Evolutionary conservation across 176 grass and related monocot species (phyloP), one percentile per base, ranked within the genome.

Genomic region (Oryza coarctata): DNA sequence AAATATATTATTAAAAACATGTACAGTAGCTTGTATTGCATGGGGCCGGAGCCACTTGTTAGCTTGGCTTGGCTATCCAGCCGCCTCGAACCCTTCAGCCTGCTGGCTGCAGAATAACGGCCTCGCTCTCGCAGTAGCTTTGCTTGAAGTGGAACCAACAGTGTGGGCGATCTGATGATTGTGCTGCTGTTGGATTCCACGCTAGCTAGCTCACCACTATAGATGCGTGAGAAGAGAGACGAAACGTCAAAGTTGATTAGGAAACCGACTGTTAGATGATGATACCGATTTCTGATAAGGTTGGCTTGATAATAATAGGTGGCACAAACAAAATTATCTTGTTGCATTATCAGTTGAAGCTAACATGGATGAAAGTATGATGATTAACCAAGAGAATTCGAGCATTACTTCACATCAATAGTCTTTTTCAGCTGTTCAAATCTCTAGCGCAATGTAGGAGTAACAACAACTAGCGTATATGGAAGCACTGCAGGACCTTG

Each of bases 101-200:
- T 45, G 45, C 49, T 20, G 18, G 18, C 49, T 52, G 49, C 7
- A 55, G 50, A n/a, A 29, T 63, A 28, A 61, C 63, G 76, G 32
- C 28, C 79, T 11, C 14, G 22, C 67, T 17, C 33, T 35, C 15
- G 1, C 2, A 27, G 9, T 31, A 14, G 50, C 57, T 83, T 83
- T 34, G 26, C 80, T 71, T 81, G 40, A 28, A 69, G 30, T 63
- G 65, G 67, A 67, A 23, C 36, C 74, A 52, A 43, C 65, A 23
- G 43, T 0, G 18, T 22, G 36, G 23, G 39, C 30, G 5, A 26
- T 17, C 36, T 18, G 12, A 87, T 87, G 79, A 52, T 71, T 52
- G 30, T 76, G 79, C n/a, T 70, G 44, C 14, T 49, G 45, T 17
- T 45, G 12, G 12, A 33, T 33, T 2, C 32, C 32, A 33, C 32